Base-by-base conservation (phyloP, 148 eudicot species). In the Talinum fruticosum region DNA sequence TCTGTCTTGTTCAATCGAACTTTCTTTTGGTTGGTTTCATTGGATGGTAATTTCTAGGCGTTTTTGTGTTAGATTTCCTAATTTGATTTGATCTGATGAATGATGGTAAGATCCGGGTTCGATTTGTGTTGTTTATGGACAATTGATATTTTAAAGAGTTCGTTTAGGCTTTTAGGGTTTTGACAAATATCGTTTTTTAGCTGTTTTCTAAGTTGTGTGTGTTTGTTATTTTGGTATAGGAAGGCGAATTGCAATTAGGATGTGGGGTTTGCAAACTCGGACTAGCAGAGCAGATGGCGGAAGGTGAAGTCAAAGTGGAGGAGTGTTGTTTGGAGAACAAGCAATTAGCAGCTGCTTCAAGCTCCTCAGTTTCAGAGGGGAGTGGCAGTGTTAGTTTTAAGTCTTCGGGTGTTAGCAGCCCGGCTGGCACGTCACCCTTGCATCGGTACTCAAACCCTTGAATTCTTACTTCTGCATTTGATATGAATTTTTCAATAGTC, bases 311-410 rank as follows among this genome's bases (percentile, higher is more conserved):
- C 79, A 86, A 79, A 72, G 72, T 66, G 30, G 94, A 87, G 71
- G 94, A 84, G 77, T 87, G 74, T 79, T 91, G 93, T 79, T 77
- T 86, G 70, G 97, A 93, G 88, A 93, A 91, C 69, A 96, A 89
- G 78, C 94, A 93, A 84, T 87, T 93, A 7, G 84, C 85, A 0
- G 90, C 89, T 36, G 94, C 91, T 47, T 88, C 97, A 5, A 89
- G 89, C 79, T 93, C 97, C 34, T 90, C 90, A 4, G 76, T 82
- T 80, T 93, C 97, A 0, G 93, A 96, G 65, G 92, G 86, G 4
- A 89, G 92, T 84, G 88, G 84, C 57, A 87, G 89, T 85, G 84
- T 84, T 80, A 77, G 88, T 45, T 62, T 88, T 26, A 95, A 88
- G 85, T 91, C 97, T 29, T 89, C 94, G 3, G 89, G 81, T 72